A percentile compares a stretch with the other conserved stretches of the same genome.
Evolutionary conservation across 2,329 filamentous ascomycete genomes (phyloP).

Genomic region (Macrophomina pseudophaseolina): DNA sequence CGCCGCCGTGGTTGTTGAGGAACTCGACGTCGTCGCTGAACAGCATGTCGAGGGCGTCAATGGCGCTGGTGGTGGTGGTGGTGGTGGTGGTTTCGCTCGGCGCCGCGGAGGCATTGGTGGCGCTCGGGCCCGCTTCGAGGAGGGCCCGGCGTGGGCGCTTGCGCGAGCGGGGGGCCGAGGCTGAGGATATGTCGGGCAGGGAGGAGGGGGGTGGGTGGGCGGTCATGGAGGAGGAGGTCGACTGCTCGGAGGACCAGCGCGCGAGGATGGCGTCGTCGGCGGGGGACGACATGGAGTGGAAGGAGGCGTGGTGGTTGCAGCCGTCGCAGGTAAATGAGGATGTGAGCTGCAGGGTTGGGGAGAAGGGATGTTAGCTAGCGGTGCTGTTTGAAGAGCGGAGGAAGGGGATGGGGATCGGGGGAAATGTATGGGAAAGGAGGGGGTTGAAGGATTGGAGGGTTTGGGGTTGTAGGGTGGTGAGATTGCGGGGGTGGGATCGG

Average conservation of each 20-base stretch:
- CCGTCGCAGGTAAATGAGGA: slow-evolving; percentile 62
- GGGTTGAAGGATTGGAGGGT: too few relatives aligned
- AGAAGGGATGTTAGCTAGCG: not conserved
- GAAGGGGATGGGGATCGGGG: not conserved
- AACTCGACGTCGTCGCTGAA: slow-evolving; percentile 16
- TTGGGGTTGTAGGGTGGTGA: too few relatives aligned
- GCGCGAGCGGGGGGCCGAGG: not conserved
- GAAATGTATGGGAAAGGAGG: too few relatives aligned
- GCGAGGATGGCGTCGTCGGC: slow-evolving; percentile 53
- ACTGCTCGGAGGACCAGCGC: slow-evolving; percentile 45
- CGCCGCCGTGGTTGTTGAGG: not conserved
- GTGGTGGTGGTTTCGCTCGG: not conserved
- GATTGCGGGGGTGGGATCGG: too few relatives aligned
- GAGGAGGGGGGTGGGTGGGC: too few relatives aligned
- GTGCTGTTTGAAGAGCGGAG: not conserved
- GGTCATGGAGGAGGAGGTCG: not conserved
- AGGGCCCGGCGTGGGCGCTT: slow-evolving; percentile 15
- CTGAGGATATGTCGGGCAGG: too few relatives aligned
- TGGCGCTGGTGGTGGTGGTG: not conserved
- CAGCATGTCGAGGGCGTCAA: not conserved
- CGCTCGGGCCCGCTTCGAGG: slow-evolving; percentile 7
- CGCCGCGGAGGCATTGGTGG: not conserved
- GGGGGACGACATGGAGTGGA: slow-evolving; percentile 60
- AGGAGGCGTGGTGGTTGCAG: slow-evolving; percentile 60
- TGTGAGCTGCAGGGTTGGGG: slow-evolving; percentile 40